A percentile compares a stretch with the other conserved stretches of the same genome.
These are phyloP conservation scores for Cytospora piceae DNA, from an alignment of 2,329 filamentous ascomycete genomes.

Conservation along the genomic window DNA sequence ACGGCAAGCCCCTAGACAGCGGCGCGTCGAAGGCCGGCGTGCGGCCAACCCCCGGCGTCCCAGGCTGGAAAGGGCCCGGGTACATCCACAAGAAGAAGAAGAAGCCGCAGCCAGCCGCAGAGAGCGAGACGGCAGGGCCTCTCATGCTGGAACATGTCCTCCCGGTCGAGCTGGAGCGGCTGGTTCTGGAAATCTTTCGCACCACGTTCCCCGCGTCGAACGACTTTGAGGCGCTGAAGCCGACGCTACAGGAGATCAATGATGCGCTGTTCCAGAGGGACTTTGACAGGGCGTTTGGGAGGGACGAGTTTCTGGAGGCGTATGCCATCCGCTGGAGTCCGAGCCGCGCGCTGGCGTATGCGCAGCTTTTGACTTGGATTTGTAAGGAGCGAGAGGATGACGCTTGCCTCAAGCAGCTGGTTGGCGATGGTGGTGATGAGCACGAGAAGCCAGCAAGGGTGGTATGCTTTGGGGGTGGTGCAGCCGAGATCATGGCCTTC, in stretches of 20 bases:
- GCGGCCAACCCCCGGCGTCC: constrained; percentile 7
- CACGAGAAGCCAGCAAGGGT: constrained; percentile 40
- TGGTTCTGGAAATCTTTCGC: constrained; percentile 72
- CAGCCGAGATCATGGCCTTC: constrained; percentile 64
- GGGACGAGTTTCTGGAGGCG: constrained; percentile 70
- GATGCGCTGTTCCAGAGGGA: constrained; percentile 83
- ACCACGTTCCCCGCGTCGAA: constrained; percentile 62
- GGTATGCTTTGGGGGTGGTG: constrained; percentile 59
- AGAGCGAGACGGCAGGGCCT: constrained; percentile 3
- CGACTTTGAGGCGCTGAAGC: constrained; percentile 50
- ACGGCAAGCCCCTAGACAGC: constrained; percentile 15
- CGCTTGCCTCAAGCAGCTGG: constrained; percentile 12
- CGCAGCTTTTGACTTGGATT: constrained; percentile 55
- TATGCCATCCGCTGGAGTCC: constrained; percentile 94
- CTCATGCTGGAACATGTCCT: constrained; percentile 7
- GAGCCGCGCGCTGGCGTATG: constrained; percentile 80
- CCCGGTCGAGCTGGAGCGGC: constrained; percentile 21
- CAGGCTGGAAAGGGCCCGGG: constrained; percentile 22
- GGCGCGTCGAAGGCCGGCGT: constrained; percentile 18
- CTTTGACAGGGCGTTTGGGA: constrained; percentile 78
- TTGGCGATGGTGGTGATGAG: constrained; percentile 7
- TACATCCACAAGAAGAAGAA: constrained; percentile 23
- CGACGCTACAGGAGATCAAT: constrained; percentile 80
- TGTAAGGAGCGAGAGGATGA: constrained; percentile 38
- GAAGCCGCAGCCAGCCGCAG: neutral